These are phyloP conservation scores for Eruca vesicaria DNA, from an alignment of 441 rosid species.

Conservation along the genomic window DNA sequence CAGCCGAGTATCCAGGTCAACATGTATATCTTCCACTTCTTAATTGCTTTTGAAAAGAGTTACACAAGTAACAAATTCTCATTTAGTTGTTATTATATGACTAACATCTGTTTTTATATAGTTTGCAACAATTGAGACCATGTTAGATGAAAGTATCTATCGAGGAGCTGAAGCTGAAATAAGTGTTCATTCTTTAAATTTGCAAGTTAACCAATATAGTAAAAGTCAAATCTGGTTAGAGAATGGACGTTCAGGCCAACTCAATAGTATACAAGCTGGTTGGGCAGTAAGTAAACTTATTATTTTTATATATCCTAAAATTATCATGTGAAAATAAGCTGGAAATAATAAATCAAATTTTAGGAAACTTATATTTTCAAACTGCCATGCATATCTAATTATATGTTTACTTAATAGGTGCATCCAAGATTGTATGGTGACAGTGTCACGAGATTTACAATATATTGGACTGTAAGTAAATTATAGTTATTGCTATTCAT, in stretches of 20 bases:
- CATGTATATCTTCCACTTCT: constrained; percentile 7
- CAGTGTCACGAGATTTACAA: constrained; percentile 14
- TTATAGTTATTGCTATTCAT: background rate
- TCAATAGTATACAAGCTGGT: constrained; percentile 29
- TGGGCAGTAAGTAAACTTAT: constrained; percentile 13
- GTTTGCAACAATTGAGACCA: constrained; percentile 24
- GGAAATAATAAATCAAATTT: background rate
- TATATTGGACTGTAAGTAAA: constrained; percentile 27
- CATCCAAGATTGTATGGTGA: constrained; percentile 29
- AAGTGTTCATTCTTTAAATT: constrained; percentile 15
- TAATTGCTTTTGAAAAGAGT: background rate
- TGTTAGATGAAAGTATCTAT: constrained; percentile 16
- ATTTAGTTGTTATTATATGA: background rate
- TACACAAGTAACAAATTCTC: background rate
- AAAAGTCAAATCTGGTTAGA: constrained; percentile 30
- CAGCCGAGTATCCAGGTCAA: background rate
- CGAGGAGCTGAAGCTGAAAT: constrained; percentile 27
- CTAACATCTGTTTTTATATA: background rate
- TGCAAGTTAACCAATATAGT: constrained; percentile 2
- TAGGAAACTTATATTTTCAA: background rate
- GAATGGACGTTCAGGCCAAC: constrained; percentile 11
- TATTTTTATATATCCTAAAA: background rate
- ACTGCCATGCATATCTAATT: background rate
- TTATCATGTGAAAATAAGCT: background rate
- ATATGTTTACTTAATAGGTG: constrained; percentile 3